A percentile compares a stretch with the other conserved stretches of the same genome.
These are phyloP conservation scores for Arthrocladium fulminans DNA, from an alignment of 2,329 filamentous ascomycete species.

Conservation along the genomic window DNA sequence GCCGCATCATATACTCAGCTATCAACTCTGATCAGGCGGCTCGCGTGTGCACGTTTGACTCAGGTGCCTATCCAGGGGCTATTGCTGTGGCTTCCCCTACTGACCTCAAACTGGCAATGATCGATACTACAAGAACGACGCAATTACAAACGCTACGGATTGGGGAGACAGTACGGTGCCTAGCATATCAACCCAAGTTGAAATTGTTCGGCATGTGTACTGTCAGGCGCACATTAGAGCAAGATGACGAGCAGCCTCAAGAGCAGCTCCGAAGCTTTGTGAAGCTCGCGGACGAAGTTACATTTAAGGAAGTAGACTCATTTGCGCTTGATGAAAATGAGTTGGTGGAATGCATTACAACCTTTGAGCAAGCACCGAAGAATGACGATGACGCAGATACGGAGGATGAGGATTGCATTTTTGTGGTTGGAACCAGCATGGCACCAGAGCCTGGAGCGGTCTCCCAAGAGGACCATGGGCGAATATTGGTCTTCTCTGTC, in stretches of 20 bases:
- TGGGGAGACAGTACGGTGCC: constrained; percentile 71
- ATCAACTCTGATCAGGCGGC: constrained; percentile 82
- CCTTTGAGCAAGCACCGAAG: constrained; percentile 31
- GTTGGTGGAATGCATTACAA: constrained; percentile 73
- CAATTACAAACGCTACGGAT: constrained; percentile 76
- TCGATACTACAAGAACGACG: constrained; percentile 78
- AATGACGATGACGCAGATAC: constrained; percentile 44
- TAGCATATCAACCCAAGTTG: constrained; percentile 72
- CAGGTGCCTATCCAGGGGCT: constrained; percentile 68
- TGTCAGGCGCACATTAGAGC: constrained; percentile 62
- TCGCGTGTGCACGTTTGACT: constrained; percentile 72
- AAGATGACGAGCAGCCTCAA: constrained; percentile 35
- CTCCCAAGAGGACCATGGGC: constrained; percentile 46
- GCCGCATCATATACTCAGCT: constrained; percentile 82
- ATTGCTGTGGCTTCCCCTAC: constrained; percentile 70
- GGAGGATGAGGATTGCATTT: constrained; percentile 60
- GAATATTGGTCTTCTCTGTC: constrained; percentile 78
- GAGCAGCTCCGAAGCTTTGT: constrained; percentile 76
- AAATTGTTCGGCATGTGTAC: constrained; percentile 82
- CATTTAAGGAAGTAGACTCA: constrained; percentile 69
- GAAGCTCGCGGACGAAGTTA: constrained; percentile 79
- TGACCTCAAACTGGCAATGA: constrained; percentile 67
- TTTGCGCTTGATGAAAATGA: constrained; percentile 60
- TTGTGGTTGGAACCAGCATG: constrained; percentile 84
- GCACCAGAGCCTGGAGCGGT: constrained; percentile 51